Percentiles rank a stretch among this genome's conserved stretches.
phyloP scores from a whole-genome alignment of 306 rosid genomes.

The Inga leiocalycina region DNA sequence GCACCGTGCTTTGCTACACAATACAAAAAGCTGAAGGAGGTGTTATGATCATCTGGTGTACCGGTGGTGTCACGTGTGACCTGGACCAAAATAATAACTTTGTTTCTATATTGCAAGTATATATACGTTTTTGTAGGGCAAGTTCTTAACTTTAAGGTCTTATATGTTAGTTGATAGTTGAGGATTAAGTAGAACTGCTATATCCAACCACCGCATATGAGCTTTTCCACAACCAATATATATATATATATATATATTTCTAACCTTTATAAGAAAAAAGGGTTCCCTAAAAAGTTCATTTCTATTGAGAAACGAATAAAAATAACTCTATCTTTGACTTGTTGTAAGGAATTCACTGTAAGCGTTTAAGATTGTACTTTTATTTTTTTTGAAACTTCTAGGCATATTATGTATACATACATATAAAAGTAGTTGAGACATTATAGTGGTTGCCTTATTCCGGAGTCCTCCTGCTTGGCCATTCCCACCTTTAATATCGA shows the following conservation, averaged over 20 bases:
- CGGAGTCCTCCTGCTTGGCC: not conserved
- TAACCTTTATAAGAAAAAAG: not conserved
- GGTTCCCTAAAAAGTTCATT: not conserved
- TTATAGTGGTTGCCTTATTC: slow-evolving; percentile 14
- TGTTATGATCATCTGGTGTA: not conserved
- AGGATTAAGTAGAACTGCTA: slow-evolving; percentile 18
- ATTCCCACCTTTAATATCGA: slow-evolving; percentile 17
- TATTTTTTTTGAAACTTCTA: not conserved
- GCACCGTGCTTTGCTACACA: slow-evolving; percentile 27
- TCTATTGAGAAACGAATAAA: not conserved
- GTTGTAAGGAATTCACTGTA: not conserved
- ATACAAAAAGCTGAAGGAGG: slow-evolving; percentile 32
- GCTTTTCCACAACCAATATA: not conserved
- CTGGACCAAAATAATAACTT: slow-evolving; percentile 52
- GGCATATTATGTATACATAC: too few species aligned
- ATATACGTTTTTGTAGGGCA: not conserved
- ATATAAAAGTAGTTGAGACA: not conserved
- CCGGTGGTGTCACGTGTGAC: slow-evolving; percentile 50
- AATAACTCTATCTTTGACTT: not conserved
- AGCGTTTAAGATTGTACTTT: not conserved
- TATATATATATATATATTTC: not conserved
- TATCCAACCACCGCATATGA: not conserved
- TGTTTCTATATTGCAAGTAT: not conserved
- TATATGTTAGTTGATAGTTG: not conserved
- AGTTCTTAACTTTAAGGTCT: slow-evolving; percentile 26